Conservation (phyloP, 805 yeast species). For the Kluyveromyces wickerhamii region DNA sequence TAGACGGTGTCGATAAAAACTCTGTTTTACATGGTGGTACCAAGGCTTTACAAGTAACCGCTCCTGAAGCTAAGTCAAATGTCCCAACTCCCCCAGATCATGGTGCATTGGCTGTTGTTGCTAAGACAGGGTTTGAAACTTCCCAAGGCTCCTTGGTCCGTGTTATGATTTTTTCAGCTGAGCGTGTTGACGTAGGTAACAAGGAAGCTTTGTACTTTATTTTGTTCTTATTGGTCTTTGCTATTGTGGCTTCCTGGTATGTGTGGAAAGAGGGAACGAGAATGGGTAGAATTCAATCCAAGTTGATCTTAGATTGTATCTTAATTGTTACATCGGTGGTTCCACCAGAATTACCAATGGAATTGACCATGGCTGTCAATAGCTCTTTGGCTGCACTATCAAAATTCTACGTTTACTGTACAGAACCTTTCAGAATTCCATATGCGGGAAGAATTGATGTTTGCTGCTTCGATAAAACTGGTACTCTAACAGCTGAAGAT, state of each 20-base stretch:
- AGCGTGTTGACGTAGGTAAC: constrained; percentile 92
- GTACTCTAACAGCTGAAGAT: constrained; percentile 96
- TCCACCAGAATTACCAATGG: constrained; percentile 99
- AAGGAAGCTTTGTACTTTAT: constrained; percentile 91
- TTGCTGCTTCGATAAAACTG: constrained; percentile 97
- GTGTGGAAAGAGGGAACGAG: constrained; percentile 97
- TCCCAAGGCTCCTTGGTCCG: constrained; percentile 96
- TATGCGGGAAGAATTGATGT: constrained; percentile 97
- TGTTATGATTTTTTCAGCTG: constrained; percentile 95
- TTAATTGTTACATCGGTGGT: constrained; percentile 95
- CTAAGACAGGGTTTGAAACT: constrained; percentile 97
- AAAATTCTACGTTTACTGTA: constrained; percentile 86
- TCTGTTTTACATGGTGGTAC: constrained; percentile 93
- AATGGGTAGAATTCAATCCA: constrained; percentile 92
- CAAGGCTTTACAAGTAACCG: constrained; percentile 82
- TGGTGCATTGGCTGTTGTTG: constrained; percentile 86
- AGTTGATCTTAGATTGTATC: constrained; percentile 90
- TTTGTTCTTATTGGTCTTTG: constrained; percentile 80
- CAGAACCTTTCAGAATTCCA: constrained; percentile 97
- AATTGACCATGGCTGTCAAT: constrained; percentile 96
- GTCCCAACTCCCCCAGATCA: constrained; percentile 73
- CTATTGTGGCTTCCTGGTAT: constrained; percentile 92
- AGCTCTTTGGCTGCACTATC: constrained; percentile 80
- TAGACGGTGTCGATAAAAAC: constrained; percentile 83
- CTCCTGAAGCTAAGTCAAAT: constrained; percentile 42